Base-by-base conservation (phyloP, 2,329 filamentous ascomycete genomes). In the Fusarium euwallaceae region DNA sequence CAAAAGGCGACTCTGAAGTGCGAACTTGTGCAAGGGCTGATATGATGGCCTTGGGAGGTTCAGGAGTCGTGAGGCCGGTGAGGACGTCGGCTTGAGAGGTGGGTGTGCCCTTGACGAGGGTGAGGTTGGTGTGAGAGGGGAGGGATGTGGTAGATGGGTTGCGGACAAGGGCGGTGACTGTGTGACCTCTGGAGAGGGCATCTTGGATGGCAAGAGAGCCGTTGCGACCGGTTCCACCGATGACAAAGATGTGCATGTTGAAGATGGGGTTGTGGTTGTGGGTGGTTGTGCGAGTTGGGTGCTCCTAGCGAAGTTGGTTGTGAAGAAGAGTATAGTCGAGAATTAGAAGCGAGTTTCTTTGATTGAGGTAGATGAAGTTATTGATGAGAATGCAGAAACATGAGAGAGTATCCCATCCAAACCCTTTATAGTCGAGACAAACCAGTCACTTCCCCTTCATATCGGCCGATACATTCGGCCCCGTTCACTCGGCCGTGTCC, bases 161-260 rank as follows among this genome's bases (percentile, higher is more conserved):
- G 43, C 71, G 71, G 24, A 73, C 56, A 0, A 74, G 69, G 1
- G 72, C 72, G 0, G 72, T 74, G 7, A 67, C 61, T 9, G 72
- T 75, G 3, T 75, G 72, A 1, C 69, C 72, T 0, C 53, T 32
- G 0, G 65, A 61, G 0, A 74, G 64, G 2, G 72, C 72, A 6
- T 74, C 72, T 39, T 72, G 53, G 0, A 74, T 17, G 0, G 45
- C 69, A 4, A 74, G 6, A 1, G 72, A 75, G 45, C 72, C 72
- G 6, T 74, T 74, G 10, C 72, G 72, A 4, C 72, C 72, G 8
- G 72, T 74, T 27, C 69, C 72, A 2, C 72, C 68, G 17, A 74
- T 69, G 36, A 72, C n/a, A 12, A 74, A 48, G n/a, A 74, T 63
- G 7, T 74, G 68, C 72, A 74, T 74, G 6, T 16, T 72, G 45